phyloP scores from a whole-genome alignment of 106 monocot genomes.

The Allium cepa region DNA sequence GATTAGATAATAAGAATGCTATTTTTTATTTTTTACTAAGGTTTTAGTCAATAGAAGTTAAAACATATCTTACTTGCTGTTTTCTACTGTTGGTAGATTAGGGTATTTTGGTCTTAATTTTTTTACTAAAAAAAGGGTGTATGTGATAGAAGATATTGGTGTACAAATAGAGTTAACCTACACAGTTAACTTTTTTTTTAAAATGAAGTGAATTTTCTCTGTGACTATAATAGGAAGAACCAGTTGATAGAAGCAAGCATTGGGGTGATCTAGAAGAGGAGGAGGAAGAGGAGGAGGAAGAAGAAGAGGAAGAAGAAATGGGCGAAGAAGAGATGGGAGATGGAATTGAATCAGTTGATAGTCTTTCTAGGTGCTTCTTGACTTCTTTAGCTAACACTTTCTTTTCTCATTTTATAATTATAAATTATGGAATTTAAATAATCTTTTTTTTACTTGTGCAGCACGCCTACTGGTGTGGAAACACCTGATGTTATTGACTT shows the following conservation, averaged over 20 bases:
- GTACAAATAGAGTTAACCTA: too few relatives aligned
- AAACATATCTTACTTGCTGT: too few relatives aligned
- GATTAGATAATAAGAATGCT: too few relatives aligned
- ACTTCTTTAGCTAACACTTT: not conserved
- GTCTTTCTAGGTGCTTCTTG: constrained; percentile 65
- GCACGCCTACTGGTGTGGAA: constrained; percentile 96
- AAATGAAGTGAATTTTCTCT: too few relatives aligned
- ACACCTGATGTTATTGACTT: constrained; percentile 99
- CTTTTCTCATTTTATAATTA: not conserved
- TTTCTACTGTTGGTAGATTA: too few relatives aligned
- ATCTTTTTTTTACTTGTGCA: constrained; percentile 13
- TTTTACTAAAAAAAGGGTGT: too few relatives aligned
- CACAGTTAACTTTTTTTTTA: too few relatives aligned
- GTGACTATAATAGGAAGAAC: constrained; percentile 63
- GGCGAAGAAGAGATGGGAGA: constrained; percentile 85
- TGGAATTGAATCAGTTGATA: constrained; percentile 95
- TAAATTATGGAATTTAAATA: not conserved
- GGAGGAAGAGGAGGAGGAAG: constrained; percentile 92
- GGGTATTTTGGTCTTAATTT: too few relatives aligned
- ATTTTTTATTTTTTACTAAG: too few relatives aligned
- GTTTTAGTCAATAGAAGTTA: too few relatives aligned
- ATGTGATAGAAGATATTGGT: too few relatives aligned
- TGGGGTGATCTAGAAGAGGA: constrained; percentile 99
- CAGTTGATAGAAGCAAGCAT: constrained; percentile 90
- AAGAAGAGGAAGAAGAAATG: constrained; percentile 80